Conservation (phyloP, 2,329 filamentous ascomycete species). For the Clarireedia sp. region DNA sequence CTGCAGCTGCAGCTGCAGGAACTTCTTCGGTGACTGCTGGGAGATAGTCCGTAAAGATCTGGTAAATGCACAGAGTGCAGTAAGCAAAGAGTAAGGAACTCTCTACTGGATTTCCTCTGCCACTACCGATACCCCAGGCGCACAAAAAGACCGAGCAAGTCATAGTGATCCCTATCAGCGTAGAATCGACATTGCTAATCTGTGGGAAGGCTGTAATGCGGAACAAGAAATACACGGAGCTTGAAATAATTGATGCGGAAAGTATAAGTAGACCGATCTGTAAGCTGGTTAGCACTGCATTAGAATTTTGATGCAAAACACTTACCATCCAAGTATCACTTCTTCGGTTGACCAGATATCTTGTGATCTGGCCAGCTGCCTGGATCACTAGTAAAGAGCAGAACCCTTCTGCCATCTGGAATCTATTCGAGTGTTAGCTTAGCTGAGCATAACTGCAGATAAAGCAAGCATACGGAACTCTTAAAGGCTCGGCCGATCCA, state of each 20-base stretch:
- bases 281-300: constrained; percentile 11
- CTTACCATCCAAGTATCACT: constrained; percentile 95
- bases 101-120: constrained; percentile 89
- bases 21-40: constrained; percentile 56
- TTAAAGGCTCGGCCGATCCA: too few relatives aligned
- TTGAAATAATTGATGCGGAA: constrained; percentile 86
- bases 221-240: constrained; percentile 93
- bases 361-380: constrained; percentile 84
- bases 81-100: constrained; percentile 94
- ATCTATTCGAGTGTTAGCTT: constrained; percentile 32
- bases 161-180: constrained; percentile 84
- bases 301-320: constrained; percentile 16
- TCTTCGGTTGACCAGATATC: constrained; percentile 87
- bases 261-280: constrained; percentile 82
- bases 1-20: constrained; percentile 41
- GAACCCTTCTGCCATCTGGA: constrained; percentile 92
- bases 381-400: constrained; percentile 95
- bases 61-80: constrained; percentile 95
- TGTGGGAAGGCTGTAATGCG: constrained; percentile 88
- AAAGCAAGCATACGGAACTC: too few relatives aligned
- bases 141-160: constrained; percentile 89
- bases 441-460: not conserved
- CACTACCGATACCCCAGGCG: constrained; percentile 88
- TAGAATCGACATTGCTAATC: constrained; percentile 85
- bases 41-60: constrained; percentile 97